phyloP scores from a whole-genome alignment of 192 early-diverging fungal genomes.

The Rhizophagus sp. region DNA sequence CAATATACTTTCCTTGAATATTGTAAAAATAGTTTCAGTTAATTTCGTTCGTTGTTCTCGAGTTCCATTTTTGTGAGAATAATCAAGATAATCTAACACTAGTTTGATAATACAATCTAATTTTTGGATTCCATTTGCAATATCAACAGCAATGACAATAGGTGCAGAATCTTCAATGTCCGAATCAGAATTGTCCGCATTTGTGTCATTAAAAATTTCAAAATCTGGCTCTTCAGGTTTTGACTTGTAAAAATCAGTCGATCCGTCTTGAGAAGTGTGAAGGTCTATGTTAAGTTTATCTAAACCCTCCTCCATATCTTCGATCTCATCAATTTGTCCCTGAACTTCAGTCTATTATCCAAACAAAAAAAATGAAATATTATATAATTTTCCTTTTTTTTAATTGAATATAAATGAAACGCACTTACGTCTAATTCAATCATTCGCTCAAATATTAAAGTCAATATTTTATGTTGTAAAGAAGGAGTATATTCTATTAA shows the following conservation, averaged over 20 bases:
- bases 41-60: constrained; percentile 48
- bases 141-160: constrained; percentile 43
- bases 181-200: constrained; percentile 44
- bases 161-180: constrained; percentile 45
- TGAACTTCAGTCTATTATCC: constrained; percentile 79
- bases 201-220: constrained; percentile 45
- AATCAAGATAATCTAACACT: constrained; percentile 62
- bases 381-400: not conserved
- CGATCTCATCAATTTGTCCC: constrained; percentile 83
- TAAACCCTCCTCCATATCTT: constrained; percentile 56
- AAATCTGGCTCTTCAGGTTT: not conserved
- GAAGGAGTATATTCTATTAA: constrained; percentile 77
- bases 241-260: not conserved
- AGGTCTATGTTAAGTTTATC: constrained; percentile 9
- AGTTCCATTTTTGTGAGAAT: constrained; percentile 36
- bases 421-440: constrained; percentile 84
- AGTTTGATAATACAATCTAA: constrained; percentile 73
- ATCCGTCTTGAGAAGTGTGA: not conserved
- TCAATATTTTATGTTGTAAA: constrained; percentile 69
- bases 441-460: constrained; percentile 77
- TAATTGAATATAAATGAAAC: not conserved
- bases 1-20: constrained; percentile 79
- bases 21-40: constrained; percentile 67
- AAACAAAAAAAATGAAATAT: not conserved
- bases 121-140: constrained; percentile 64